Evolutionary conservation across 2,329 filamentous ascomycete species (phyloP).

Genomic region (Exophiala mesophila): DNA sequence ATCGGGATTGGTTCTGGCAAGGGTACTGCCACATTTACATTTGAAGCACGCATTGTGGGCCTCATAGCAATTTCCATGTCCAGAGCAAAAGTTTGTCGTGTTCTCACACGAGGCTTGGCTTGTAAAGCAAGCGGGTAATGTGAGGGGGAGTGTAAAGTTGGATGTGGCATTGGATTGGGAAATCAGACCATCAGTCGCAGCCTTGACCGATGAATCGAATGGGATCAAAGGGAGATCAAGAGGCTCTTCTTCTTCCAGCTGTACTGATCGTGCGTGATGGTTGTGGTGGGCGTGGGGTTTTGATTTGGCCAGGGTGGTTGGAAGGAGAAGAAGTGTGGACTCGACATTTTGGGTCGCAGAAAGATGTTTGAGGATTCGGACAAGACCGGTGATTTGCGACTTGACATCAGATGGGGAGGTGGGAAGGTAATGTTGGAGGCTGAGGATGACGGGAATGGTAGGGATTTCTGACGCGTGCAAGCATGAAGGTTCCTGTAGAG

Average conservation of each 20-base stretch:
- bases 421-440: slow-evolving; percentile 39
- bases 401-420: slow-evolving; percentile 31
- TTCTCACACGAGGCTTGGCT: slow-evolving; percentile 63
- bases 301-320: slow-evolving; percentile 28
- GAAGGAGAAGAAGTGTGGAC: slow-evolving; percentile 53
- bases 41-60: slow-evolving; percentile 68
- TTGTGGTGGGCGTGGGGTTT: slow-evolving; percentile 9
- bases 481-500: slow-evolving; percentile 18
- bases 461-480: slow-evolving; percentile 21
- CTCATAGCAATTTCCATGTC: slow-evolving; percentile 71
- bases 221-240: slow-evolving; percentile 32
- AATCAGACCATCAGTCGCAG: slow-evolving; percentile 33
- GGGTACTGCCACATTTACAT: slow-evolving; percentile 67
- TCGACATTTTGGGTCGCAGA: slow-evolving; percentile 51
- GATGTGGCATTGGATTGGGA: slow-evolving; percentile 31
- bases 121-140: slow-evolving; percentile 69
- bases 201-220: slow-evolving; percentile 21
- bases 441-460: slow-evolving; percentile 33
- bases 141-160: slow-evolving; percentile 37
- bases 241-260: slow-evolving; percentile 18
- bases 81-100: slow-evolving; percentile 72
- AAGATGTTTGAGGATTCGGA: slow-evolving; percentile 40
- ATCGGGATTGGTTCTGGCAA: slow-evolving; percentile 42
- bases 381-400: slow-evolving; percentile 13
- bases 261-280: slow-evolving; percentile 10